These are phyloP conservation scores for Cryptosporidium parvum DNA, from an alignment of 169 alveolate genomes.

Conservation along the genomic window DNA sequence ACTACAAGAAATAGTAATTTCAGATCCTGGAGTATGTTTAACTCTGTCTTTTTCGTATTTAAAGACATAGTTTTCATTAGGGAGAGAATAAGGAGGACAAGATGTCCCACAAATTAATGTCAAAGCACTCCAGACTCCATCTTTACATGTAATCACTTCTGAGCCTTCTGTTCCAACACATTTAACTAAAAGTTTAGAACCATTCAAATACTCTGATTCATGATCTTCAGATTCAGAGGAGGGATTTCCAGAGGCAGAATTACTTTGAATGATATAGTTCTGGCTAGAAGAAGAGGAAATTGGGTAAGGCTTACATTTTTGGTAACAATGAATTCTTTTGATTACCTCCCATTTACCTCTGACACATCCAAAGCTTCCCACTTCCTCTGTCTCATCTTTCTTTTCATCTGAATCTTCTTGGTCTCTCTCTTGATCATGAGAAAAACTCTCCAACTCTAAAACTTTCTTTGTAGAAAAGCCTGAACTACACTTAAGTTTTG, in stretches of 20 bases:
- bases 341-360: conserved; percentile 45
- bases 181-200: neutral
- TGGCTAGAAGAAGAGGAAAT: conserved; percentile 33
- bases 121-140: conserved; percentile 79
- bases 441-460: neutral
- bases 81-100: conserved; percentile 77
- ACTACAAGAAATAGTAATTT: conserved; percentile 38
- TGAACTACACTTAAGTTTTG: conserved; percentile 16
- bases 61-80: conserved; percentile 28
- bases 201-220: conserved; percentile 13
- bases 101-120: conserved; percentile 78
- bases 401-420: neutral
- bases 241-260: neutral
- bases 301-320: conserved; percentile 57
- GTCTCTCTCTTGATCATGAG: neutral
- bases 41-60: conserved; percentile 15
- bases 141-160: conserved; percentile 76
- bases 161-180: conserved; percentile 49
- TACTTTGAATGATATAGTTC: conserved; percentile 28
- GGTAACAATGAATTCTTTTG: conserved; percentile 19
- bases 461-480: conserved; percentile 40
- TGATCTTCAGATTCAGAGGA: conserved; percentile 21
- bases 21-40: conserved; percentile 62
- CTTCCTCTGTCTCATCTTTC: neutral
- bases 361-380: conserved; percentile 53